Conservation (phyloP, 305 asterid genomes). For the Lippia alba region DNA sequence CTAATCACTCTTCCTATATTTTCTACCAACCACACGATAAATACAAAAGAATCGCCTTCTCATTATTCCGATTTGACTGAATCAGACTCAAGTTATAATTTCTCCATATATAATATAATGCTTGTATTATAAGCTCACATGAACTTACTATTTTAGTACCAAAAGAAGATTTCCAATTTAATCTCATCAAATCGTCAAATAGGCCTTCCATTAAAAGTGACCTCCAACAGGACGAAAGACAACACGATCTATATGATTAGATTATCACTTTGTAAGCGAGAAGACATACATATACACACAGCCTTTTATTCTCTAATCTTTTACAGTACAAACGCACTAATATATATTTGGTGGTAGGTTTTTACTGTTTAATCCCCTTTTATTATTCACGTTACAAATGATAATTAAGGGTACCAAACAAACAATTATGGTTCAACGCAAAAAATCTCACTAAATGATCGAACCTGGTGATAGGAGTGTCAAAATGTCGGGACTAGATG, state of each 20-base stretch:
- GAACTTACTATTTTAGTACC: too few species aligned
- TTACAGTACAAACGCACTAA: conserved; percentile 1
- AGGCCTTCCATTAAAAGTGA: conserved; percentile 16
- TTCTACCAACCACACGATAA: too few species aligned
- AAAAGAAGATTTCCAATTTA: neutral
- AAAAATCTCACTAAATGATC: neutral
- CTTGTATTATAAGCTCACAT: too few species aligned
- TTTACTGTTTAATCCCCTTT: conserved; percentile 8
- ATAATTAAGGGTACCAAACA: neutral
- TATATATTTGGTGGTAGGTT: neutral
- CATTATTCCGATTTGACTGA: too few species aligned
- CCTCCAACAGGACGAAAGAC: conserved; percentile 8
- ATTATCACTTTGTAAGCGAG: conserved; percentile 1
- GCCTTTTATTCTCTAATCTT: neutral
- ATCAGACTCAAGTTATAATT: too few species aligned
- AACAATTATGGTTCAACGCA: neutral
- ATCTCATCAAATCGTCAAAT: neutral
- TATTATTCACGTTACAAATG: neutral
- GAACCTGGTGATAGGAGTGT: neutral
- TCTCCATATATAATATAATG: too few species aligned
- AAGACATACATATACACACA: neutral
- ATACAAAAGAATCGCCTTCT: too few species aligned
- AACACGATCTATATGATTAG: conserved; percentile 16
- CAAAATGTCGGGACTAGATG: too few species aligned
- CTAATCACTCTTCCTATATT: too few species aligned